phyloP scores from a whole-genome alignment of 78 protist genomes.

The Dictyostelium purpureum region DNA sequence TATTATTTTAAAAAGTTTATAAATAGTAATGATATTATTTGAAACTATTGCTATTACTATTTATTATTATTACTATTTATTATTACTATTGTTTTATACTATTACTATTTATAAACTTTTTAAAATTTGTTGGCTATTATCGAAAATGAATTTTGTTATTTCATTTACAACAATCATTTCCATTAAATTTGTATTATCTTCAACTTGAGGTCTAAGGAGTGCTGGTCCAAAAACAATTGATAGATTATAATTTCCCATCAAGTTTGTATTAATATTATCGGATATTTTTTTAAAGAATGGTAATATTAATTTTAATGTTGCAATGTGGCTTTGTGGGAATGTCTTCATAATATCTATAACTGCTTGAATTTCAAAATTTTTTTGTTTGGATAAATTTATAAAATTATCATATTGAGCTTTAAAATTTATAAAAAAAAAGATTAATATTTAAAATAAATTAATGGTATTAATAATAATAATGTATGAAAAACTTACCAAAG shows the following conservation, averaged over 20 bases:
- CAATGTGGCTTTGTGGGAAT: conserved; percentile 9
- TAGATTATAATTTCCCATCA: conserved; percentile 44
- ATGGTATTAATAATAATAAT: background rate
- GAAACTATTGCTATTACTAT: too few relatives aligned
- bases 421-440: background rate
- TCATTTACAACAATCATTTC: conserved; percentile 28
- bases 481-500: conserved; percentile 17
- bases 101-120: background rate
- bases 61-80: too few relatives aligned
- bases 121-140: conserved; percentile 14
- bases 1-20: too few relatives aligned
- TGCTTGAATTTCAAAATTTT: background rate
- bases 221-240: conserved; percentile 62
- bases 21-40: too few relatives aligned
- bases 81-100: too few relatives aligned
- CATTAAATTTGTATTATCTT: background rate
- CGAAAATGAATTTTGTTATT: background rate
- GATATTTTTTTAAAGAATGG: conserved; percentile 27
- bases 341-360: conserved; percentile 2
- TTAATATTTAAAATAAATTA: background rate
- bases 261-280: conserved; percentile 25
- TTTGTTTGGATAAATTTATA: background rate
- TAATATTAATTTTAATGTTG: background rate
- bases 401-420: conserved; percentile 58
- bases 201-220: conserved; percentile 5